Evolutionary conservation across 169 alveolate genomes (phyloP).

Genomic region (Plasmodium relictum): DNA sequence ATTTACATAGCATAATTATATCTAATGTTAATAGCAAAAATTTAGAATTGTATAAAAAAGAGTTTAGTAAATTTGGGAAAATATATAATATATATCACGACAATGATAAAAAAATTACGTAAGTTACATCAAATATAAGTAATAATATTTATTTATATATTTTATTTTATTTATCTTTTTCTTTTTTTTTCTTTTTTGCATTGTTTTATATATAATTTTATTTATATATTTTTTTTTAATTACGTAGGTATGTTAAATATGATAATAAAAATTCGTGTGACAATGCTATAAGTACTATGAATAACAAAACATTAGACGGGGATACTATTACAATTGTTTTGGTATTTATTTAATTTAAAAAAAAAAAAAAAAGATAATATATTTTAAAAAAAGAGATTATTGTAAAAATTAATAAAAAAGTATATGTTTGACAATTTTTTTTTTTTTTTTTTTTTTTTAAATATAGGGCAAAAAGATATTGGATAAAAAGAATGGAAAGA

Average conservation of each 20-base stretch:
- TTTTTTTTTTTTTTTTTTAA: neutral
- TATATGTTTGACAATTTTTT: no score
- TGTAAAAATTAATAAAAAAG: neutral
- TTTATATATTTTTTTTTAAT: neutral
- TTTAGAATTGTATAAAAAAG: conserved; percentile 50
- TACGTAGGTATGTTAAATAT: conserved; percentile 34
- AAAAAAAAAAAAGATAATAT: neutral
- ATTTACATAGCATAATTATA: conserved; percentile 41
- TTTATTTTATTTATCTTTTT: no score
- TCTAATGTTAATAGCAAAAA: conserved; percentile 59
- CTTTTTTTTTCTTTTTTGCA: neutral
- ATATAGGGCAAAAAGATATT: conserved; percentile 45
- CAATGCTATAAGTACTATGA: conserved; percentile 57
- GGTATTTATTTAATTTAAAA: conserved; percentile 5
- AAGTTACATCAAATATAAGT: neutral
- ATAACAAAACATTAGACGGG: conserved; percentile 29
- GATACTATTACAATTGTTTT: conserved; percentile 32
- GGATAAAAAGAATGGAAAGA: conserved; percentile 45
- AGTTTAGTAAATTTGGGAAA: conserved; percentile 51
- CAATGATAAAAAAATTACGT: conserved; percentile 59
- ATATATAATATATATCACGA: conserved; percentile 44
- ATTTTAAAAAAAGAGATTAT: neutral
- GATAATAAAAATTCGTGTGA: conserved; percentile 63
- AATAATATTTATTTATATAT: no score
- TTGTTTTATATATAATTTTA: neutral